Base-by-base conservation (phyloP, 257 asterid genomes). In the Solanum arcanum region DNA sequence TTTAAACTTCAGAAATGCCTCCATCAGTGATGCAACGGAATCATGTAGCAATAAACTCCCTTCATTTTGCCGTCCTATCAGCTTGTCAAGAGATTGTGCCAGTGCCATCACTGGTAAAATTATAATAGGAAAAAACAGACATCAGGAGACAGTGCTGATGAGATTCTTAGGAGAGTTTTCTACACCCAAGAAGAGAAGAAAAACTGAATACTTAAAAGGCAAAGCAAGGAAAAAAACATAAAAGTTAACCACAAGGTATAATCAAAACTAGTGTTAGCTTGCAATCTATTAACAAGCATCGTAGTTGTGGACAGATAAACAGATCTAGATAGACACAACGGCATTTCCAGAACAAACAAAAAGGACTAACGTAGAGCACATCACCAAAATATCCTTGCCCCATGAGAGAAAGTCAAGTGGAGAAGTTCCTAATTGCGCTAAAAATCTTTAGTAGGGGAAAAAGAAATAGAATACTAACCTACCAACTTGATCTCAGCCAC, bases 401-500 rank as follows among this genome's bases (percentile, higher is more conserved):
- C 60, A 27, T 78, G 41, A 47, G 68, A 47, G 68, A 78, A 78
- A 80, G 20, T 80, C 85, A 80, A 46, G 85, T 44, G 14, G 68
- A 29, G 62, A 80, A 47, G 68, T 29, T 62, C 44, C 66, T 80
- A 49, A 29, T 47, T 47, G 29, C 12, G n/a, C 27, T 80, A 80
- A 27, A 78, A 80, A 23, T 23, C 31, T 76, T 41, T 78, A 46
- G 29, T 16, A 31, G 44, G 78, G 23, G 70, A 60, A 39, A 60
- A 33, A 80, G 20, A 49, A 52, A 47, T 25, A 66, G 39, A 83
- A 86, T 16, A 86, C 91, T 81, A 69, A 91, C 93, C 93, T 86
- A 90, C 87, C 84, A 91, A 88, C 85, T 89, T 91, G 82, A 88
- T 86, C 86, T 88, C 91, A 66, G 92, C 87, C 56, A 82, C 83